These are phyloP conservation scores for Kodamaea kaohsiungensis DNA, from an alignment of 805 yeast species.

Conservation along the genomic window DNA sequence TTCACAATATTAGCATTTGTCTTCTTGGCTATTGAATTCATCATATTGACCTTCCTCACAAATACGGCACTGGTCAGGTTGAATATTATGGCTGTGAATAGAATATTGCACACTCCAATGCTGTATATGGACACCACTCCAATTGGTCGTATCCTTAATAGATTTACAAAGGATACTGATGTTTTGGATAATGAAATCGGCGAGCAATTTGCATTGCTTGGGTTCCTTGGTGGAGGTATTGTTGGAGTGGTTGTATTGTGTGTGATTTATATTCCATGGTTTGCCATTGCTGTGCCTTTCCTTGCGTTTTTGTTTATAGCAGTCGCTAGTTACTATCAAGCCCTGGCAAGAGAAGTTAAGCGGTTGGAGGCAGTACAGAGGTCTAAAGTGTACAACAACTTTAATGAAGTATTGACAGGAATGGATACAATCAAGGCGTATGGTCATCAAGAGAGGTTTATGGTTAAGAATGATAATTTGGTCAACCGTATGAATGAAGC, in stretches of 20 bases:
- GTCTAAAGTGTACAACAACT: slow-evolving; percentile 68
- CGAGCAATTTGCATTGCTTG: slow-evolving; percentile 63
- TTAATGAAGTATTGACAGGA: slow-evolving; percentile 71
- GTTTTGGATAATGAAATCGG: slow-evolving; percentile 76
- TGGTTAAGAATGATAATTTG: slow-evolving; percentile 42
- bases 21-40: slow-evolving; percentile 43
- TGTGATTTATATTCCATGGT: slow-evolving; percentile 72
- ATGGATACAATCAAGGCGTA: slow-evolving; percentile 64
- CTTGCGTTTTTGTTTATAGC: slow-evolving; percentile 43
- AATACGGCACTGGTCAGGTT: slow-evolving; percentile 55
- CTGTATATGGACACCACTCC: slow-evolving; percentile 83
- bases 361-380: slow-evolving; percentile 72
- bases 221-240: slow-evolving; percentile 53
- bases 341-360: slow-evolving; percentile 73
- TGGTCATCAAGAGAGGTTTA: slow-evolving; percentile 46
- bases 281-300: slow-evolving; percentile 65
- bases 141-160: slow-evolving; percentile 78
- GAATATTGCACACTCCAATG: slow-evolving; percentile 76
- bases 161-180: slow-evolving; percentile 88
- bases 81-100: slow-evolving; percentile 60
- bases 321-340: slow-evolving; percentile 60
- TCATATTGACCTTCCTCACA: slow-evolving; percentile 48
- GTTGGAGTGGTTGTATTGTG: slow-evolving; percentile 64
- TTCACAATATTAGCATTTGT: slow-evolving; percentile 52
- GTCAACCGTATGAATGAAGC: slow-evolving; percentile 69